Conservation (phyloP, 2,329 filamentous ascomycete species). For the Fusarium beomiforme region DNA sequence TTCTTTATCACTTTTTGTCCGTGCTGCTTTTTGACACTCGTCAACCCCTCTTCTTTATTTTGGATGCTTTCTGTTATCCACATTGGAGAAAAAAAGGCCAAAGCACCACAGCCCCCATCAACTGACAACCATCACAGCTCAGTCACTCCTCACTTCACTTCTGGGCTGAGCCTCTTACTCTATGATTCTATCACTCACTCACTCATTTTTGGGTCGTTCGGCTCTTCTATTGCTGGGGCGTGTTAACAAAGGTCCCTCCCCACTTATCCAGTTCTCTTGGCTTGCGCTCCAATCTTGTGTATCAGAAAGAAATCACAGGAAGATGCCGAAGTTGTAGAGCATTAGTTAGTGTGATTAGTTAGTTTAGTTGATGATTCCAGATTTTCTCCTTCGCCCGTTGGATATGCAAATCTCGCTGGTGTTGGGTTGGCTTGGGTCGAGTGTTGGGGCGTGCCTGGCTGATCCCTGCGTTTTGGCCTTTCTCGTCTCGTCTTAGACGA, state of each 20-base stretch:
- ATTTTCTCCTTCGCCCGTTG: constrained; percentile 3
- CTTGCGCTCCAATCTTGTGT: constrained; percentile 15
- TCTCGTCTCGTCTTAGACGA: constrained; percentile 1
- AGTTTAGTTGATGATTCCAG: constrained; percentile 11
- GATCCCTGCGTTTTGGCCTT: constrained; percentile 20
- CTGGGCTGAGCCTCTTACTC: not conserved
- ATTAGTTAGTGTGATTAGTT: not conserved
- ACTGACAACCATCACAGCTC: constrained; percentile 1
- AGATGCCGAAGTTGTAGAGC: constrained; percentile 8
- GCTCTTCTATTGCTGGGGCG: constrained; percentile 18
- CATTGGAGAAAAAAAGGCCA: constrained; percentile 10
- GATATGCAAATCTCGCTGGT: constrained; percentile 3
- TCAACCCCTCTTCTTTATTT: not conserved
- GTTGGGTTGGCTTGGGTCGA: not conserved
- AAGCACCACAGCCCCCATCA: constrained; percentile 22
- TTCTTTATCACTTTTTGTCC: not conserved
- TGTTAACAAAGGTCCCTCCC: constrained; percentile 2
- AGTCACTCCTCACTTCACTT: not conserved
- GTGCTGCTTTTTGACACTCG: not conserved
- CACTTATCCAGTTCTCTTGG: constrained; percentile 1
- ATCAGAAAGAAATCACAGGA: constrained; percentile 21
- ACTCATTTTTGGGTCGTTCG: not conserved
- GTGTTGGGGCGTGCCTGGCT: constrained; percentile 11
- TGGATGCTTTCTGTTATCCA: constrained; percentile 4
- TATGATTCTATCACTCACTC: not conserved